Evolutionary conservation across 2,329 filamentous ascomycete species (phyloP).

Genomic region (Bipolaris cookei): DNA sequence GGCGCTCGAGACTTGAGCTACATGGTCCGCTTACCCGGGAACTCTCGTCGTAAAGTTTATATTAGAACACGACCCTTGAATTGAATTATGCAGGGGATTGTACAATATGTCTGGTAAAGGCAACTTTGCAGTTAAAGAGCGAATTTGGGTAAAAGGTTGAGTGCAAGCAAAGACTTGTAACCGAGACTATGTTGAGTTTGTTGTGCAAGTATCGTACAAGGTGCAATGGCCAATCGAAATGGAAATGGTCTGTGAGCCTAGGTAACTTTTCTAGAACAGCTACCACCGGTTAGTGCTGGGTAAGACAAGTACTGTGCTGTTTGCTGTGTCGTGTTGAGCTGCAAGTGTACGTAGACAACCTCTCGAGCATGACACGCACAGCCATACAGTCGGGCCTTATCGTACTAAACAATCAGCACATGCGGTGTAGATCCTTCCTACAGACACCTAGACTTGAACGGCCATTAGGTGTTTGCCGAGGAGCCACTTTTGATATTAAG

Average conservation of each 20-base stretch:
- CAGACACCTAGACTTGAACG: background rate
- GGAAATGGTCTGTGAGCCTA: background rate
- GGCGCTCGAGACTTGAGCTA: background rate
- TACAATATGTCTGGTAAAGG: background rate
- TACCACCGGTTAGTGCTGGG: background rate
- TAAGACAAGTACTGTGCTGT: background rate
- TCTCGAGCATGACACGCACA: background rate
- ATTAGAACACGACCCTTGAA: background rate
- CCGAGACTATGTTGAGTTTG: no score
- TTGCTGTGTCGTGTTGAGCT: background rate
- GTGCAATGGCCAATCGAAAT: no score
- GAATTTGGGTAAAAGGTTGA: background rate
- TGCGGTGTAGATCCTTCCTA: background rate
- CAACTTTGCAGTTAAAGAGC: background rate
- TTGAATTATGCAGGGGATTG: background rate
- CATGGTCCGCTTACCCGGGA: background rate
- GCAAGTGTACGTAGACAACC: background rate
- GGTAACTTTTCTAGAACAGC: background rate
- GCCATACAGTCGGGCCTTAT: background rate
- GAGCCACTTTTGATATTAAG: conserved; percentile 2
- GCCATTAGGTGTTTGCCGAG: background rate
- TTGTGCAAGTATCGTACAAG: no score
- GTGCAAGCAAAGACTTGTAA: background rate
- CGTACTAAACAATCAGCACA: background rate
- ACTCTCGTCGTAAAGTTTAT: background rate